Conservation (phyloP, 2,329 filamentous ascomycete species). For the Aspergillus sp. region DNA sequence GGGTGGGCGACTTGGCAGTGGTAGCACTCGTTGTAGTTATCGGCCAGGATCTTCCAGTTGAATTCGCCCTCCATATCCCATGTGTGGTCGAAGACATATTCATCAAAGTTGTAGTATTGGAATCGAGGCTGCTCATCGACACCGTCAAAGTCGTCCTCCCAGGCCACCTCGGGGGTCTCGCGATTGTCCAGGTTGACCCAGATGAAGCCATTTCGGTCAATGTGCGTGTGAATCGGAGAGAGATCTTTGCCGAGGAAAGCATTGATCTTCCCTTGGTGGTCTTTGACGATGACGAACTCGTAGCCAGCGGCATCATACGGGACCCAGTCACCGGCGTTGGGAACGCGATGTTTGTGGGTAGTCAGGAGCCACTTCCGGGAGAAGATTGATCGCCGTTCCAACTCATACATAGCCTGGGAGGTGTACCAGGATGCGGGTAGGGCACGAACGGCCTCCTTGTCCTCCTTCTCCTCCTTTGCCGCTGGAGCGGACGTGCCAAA, state of each 20-base stretch:
- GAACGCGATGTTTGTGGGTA: conserved; percentile 46
- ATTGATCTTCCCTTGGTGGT: conserved; percentile 53
- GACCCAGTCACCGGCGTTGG: conserved; percentile 56
- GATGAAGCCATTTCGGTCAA: conserved; percentile 56
- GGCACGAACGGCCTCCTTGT: conserved; percentile 36
- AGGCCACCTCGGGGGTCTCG: conserved; percentile 47
- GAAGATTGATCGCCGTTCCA: conserved; percentile 58
- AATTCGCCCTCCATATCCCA: conserved; percentile 59
- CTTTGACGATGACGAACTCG: conserved; percentile 53
- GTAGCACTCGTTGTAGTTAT: conserved; percentile 60
- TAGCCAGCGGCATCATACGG: conserved; percentile 57
- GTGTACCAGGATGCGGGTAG: conserved; percentile 54
- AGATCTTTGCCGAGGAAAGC: conserved; percentile 61
- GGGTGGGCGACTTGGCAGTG: conserved; percentile 23
- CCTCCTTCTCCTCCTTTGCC: background rate
- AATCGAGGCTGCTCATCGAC: conserved; percentile 50
- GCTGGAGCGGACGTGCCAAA: conserved; percentile 24
- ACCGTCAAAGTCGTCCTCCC: conserved; percentile 53
- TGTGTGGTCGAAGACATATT: conserved; percentile 44
- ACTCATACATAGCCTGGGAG: conserved; percentile 48
- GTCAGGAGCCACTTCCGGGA: conserved; percentile 51
- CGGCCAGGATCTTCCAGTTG: conserved; percentile 62
- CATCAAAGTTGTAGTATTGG: conserved; percentile 51
- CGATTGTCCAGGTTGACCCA: conserved; percentile 58
- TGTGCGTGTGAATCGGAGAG: conserved; percentile 53